Percentiles rank a stretch among this genome's conserved stretches.
Evolutionary conservation across 2,329 filamentous ascomycete species (phyloP).

Genomic region (Fusarium nurragi): DNA sequence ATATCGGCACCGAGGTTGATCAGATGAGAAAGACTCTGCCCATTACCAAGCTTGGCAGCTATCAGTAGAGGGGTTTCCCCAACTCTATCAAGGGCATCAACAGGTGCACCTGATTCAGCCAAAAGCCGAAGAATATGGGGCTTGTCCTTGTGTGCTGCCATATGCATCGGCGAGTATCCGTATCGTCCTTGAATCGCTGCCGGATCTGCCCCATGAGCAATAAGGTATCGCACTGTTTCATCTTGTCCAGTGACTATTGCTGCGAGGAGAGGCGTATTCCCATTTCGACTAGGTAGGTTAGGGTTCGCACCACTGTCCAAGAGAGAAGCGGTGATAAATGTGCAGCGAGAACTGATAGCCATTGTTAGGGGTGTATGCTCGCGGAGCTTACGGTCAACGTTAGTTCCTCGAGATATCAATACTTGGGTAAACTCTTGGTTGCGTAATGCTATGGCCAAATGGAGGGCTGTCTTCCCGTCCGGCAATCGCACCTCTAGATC

Average conservation of each 20-base stretch:
- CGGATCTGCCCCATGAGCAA: conserved; percentile 41
- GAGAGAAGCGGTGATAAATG: conserved; percentile 41
- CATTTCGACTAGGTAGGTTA: conserved; percentile 41
- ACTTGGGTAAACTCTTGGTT: conserved; percentile 44
- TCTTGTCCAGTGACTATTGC: conserved; percentile 43
- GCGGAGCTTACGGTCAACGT: conserved; percentile 40
- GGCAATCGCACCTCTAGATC: conserved; percentile 41
- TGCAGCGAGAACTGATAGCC: conserved; percentile 43
- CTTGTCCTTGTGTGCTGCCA: conserved; percentile 44
- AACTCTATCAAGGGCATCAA: conserved; percentile 37
- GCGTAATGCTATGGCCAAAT: conserved; percentile 42
- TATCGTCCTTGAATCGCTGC: conserved; percentile 35
- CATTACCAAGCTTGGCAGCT: conserved; percentile 44
- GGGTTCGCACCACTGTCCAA: conserved; percentile 42
- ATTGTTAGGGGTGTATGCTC: conserved; percentile 44
- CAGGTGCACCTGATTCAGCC: conserved; percentile 35
- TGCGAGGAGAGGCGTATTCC: conserved; percentile 43
- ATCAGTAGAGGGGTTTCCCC: conserved; percentile 43
- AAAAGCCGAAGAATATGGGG: conserved; percentile 39
- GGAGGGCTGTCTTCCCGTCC: conserved; percentile 43
- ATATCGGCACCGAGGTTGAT: conserved; percentile 42
- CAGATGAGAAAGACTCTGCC: conserved; percentile 35
- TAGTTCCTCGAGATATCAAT: conserved; percentile 42
- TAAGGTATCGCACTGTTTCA: conserved; percentile 44
- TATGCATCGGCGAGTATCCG: conserved; percentile 44